Evolutionary conservation across 331 rosid species (phyloP), one percentile per base, ranked within the genome.

Genomic region (Pyracantha coccinea): DNA sequence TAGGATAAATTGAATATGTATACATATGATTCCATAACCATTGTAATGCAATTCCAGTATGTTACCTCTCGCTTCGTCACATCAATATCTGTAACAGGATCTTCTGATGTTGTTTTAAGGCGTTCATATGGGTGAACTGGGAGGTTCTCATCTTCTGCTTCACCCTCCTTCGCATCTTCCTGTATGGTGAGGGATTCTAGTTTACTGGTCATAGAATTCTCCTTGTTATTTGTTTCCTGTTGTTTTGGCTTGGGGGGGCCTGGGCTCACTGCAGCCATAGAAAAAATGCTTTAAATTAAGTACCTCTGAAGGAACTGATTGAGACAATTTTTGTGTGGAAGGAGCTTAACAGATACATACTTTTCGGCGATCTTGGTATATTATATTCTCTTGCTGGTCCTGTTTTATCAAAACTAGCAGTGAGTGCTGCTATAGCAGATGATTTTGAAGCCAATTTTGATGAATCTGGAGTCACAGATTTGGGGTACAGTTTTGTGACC

Each of bases 21-120:
- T 62, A 6, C 47, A 31, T 31, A 63, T 71, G 62, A 67, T 44
- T 21, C 57, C 24, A 71, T 38, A 25, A 73, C 47, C 44, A 20
- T 21, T 61, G 4, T 21, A 78, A 38, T 74, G 52, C 50, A 20
- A 44, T 27, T 79, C 80, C 76, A 80, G 45, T 63, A 28, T 58
- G 59, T 73, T 84, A 95, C 99, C 99, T 92, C 99, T 76, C 97
- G 88, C 86, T 86, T 95, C 12, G 98, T 90, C 47, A 92, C 90
- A 68, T 95, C 99, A 54, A 95, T 95, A 69, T 90, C 93, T 54
- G 86, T 2, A 66, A 87, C 66, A 28, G 98, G 98, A 81, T 88
- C 88, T 8, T 86, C 33, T 29, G 99, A 83, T 16, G 70, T 80
- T 58, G 88, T 95, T 74, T 81, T 92, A 77, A 92, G 74, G 38